A percentile compares a stretch with the other conserved stretches of the same genome.
These are phyloP conservation scores for Fusarium sp. DNA, from an alignment of 2,329 filamentous ascomycete species.

Conservation along the genomic window DNA sequence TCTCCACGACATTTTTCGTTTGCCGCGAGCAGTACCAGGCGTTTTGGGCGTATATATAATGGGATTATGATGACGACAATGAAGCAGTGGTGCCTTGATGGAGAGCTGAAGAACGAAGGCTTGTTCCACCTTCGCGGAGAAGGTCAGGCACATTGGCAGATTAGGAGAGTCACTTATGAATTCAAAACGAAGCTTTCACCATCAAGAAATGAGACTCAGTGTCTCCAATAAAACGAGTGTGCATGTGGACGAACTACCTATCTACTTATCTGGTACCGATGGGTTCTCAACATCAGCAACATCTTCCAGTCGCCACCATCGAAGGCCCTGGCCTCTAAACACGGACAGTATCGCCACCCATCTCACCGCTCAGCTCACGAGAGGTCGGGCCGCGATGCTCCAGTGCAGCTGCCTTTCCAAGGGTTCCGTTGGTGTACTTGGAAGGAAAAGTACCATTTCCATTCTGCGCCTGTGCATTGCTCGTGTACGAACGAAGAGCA, in stretches of 20 bases:
- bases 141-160: not conserved
- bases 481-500: conserved; percentile 57
- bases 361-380: conserved; percentile 69
- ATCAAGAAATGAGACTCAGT: conserved; percentile 9
- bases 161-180: conserved; percentile 7
- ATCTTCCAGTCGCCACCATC: conserved; percentile 17
- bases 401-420: conserved; percentile 42
- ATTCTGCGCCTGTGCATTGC: conserved; percentile 24
- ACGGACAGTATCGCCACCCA: conserved; percentile 69
- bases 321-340: conserved; percentile 36
- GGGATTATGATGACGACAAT: not conserved
- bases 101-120: not conserved
- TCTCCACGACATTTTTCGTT: not conserved
- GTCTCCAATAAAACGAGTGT: conserved; percentile 19
- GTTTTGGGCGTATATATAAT: conserved; percentile 8
- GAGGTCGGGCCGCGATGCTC: conserved; percentile 62
- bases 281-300: conserved; percentile 29
- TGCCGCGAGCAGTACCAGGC: not conserved
- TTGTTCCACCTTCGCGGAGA: not conserved
- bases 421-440: conserved; percentile 42
- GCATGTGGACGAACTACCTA: conserved; percentile 9
- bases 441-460: conserved; percentile 26
- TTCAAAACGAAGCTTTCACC: conserved; percentile 14
- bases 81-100: not conserved
- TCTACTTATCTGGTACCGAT: conserved; percentile 6